phyloP scores from a whole-genome alignment of 2,329 filamentous ascomycete species.

The Alternaria alternata region DNA sequence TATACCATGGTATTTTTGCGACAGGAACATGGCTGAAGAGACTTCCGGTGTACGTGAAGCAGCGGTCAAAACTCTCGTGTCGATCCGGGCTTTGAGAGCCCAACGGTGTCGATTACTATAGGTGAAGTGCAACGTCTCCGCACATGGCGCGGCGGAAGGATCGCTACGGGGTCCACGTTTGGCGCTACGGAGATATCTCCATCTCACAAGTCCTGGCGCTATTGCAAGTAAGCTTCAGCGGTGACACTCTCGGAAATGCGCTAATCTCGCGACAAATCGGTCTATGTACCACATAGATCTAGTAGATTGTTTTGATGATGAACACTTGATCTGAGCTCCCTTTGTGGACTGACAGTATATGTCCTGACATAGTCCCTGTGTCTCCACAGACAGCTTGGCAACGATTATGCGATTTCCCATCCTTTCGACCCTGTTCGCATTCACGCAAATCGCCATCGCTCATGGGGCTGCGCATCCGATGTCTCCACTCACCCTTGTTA shows the following conservation, averaged over 20 bases:
- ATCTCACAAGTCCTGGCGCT: not conserved
- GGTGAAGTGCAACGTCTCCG: not conserved
- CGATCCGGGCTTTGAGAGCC: not conserved
- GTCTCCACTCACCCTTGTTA: not conserved
- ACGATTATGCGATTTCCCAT: not conserved
- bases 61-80: conserved; percentile 6
- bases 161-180: not conserved
- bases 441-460: not conserved
- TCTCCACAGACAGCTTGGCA: not conserved
- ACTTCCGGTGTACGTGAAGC: not conserved
- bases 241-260: not conserved
- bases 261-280: not conserved
- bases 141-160: not conserved
- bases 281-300: not conserved
- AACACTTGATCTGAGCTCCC: conserved; percentile 4
- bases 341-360: conserved; percentile 1
- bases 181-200: conserved; percentile 9
- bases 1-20: not conserved
- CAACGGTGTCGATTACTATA: not conserved
- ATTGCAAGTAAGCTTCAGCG: not conserved
- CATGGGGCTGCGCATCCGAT: conserved; percentile 1
- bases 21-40: not conserved
- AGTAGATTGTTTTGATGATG: not conserved
- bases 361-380: not conserved
- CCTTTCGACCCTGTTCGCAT: not conserved